Conservation (phyloP, 257 asterid species). For the Thymus quinquecostatus region DNA sequence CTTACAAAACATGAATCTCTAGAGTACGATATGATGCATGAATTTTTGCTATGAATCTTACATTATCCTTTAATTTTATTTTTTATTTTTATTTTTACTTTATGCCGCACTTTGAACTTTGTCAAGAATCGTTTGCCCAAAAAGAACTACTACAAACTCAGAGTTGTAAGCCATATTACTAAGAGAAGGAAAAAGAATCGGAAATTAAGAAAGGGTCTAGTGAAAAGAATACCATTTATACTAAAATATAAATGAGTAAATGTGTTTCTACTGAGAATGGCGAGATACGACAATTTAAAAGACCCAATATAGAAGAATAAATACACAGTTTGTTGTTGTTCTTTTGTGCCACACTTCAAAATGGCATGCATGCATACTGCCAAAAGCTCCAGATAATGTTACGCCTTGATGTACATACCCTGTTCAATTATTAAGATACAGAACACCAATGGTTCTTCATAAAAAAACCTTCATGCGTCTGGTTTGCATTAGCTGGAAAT, state of each 20-base stretch:
- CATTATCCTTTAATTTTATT: neutral
- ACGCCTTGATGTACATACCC: neutral
- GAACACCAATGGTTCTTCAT: neutral
- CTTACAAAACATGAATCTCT: neutral
- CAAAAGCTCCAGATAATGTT: neutral
- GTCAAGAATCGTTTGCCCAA: neutral
- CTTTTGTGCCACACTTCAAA: neutral
- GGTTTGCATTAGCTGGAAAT: too few relatives aligned
- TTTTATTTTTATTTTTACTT: neutral
- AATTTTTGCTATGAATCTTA: neutral
- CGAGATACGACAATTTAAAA: neutral
- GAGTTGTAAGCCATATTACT: neutral
- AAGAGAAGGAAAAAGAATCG: neutral
- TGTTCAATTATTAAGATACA: neutral
- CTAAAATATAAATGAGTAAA: neutral
- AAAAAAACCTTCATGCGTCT: too few relatives aligned
- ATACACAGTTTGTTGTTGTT: slow-evolving; percentile 2
- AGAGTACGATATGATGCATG: neutral
- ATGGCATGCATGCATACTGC: neutral
- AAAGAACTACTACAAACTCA: neutral
- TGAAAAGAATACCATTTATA: neutral
- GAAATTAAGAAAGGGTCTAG: neutral
- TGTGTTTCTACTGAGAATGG: neutral
- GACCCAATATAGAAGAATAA: neutral
- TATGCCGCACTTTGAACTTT: neutral